Conservation (phyloP, 1,284 basidiomycete genomes). For the Puccinia polysora region DNA sequence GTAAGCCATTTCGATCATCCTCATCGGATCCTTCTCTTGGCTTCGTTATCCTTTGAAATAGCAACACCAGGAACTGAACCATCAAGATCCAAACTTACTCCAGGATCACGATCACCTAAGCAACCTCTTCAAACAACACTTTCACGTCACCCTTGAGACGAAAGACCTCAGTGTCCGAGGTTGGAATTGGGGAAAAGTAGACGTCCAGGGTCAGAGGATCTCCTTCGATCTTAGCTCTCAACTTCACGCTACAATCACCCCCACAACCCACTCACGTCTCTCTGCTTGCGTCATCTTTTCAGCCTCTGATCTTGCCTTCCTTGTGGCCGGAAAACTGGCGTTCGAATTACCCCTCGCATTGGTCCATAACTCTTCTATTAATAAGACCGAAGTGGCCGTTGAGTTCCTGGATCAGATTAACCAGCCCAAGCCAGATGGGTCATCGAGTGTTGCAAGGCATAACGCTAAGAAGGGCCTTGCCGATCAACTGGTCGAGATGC, state of each 20-base stretch:
- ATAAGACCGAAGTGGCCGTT: slow-evolving; percentile 92
- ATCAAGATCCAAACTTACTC: too few species aligned
- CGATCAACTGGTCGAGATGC: slow-evolving; percentile 92
- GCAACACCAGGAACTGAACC: too few species aligned
- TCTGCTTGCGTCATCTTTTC: slow-evolving; percentile 18
- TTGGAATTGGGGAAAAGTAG: slow-evolving; percentile 97
- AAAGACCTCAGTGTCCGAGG: slow-evolving; percentile 86
- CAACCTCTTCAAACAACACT: slow-evolving; percentile 74
- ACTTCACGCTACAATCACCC: slow-evolving; percentile 4
- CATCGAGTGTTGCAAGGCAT: slow-evolving; percentile 53
- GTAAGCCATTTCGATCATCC: slow-evolving; percentile 55
- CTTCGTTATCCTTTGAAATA: not conserved
- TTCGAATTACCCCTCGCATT: slow-evolving; percentile 84
- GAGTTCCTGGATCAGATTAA: slow-evolving; percentile 68
- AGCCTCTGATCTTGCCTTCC: slow-evolving; percentile 86
- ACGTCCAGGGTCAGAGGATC: slow-evolving; percentile 71
- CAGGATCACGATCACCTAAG: slow-evolving; percentile 78
- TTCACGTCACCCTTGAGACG: slow-evolving; percentile 75
- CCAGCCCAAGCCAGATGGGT: slow-evolving; percentile 54
- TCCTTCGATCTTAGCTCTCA: too few species aligned
- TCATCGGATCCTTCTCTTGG: not conserved
- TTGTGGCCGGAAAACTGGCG: slow-evolving; percentile 79
- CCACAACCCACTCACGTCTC: not conserved
- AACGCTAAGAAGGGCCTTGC: slow-evolving; percentile 44
- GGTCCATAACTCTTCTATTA: slow-evolving; percentile 96